Evolutionary conservation across 1,284 basidiomycete species (phyloP), one percentile per base, ranked within the genome.

Genomic region (Malassezia globosa): DNA sequence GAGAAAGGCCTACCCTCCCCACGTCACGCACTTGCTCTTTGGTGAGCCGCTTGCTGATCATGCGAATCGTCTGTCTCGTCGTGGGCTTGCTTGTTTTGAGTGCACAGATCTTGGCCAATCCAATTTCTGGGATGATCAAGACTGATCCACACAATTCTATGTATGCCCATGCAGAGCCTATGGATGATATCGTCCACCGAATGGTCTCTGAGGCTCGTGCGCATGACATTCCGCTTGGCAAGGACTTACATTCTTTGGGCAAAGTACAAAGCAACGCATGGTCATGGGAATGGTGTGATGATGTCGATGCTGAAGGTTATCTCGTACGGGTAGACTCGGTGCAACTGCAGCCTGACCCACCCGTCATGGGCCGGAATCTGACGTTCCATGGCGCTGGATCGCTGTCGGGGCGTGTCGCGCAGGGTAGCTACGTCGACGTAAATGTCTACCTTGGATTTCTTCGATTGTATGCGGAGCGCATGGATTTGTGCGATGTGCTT

Each of bases 391-490:
- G 60, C 14, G 60, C 55, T 35, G 68, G 65, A 26, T 55, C 54
- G 22, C 49, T 64, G 46, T 48, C 52, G 37, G 42, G 50, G 7
- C 38, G 50, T 37, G 54, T 69, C 14, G 54, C 62, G 40, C 58
- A 65, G 19, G 68, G 68, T 5, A 60, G 60, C 4, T 63, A 57
- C 25, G 59, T 63, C 2, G 63, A 68, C 37, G 62, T 69, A 11
- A 54, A 59, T 2, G 66, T 69, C 48, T 66, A 66, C 50, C 60
- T 71, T 13, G 68, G 68, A 11, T 51, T 64, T 24, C 64, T 69
- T 47, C 41, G 54, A 14, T 48, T 71, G 2, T 53, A 69, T 13
- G 51, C 60, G 10, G 56, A 59, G 8, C 55, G 59, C 7, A 55
- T 69, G 33, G 66, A 71, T 46, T 51, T 69, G 23, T 71, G 68